Conservation (phyloP, 179 eudicot species). For the Beta corolliflora region DNA sequence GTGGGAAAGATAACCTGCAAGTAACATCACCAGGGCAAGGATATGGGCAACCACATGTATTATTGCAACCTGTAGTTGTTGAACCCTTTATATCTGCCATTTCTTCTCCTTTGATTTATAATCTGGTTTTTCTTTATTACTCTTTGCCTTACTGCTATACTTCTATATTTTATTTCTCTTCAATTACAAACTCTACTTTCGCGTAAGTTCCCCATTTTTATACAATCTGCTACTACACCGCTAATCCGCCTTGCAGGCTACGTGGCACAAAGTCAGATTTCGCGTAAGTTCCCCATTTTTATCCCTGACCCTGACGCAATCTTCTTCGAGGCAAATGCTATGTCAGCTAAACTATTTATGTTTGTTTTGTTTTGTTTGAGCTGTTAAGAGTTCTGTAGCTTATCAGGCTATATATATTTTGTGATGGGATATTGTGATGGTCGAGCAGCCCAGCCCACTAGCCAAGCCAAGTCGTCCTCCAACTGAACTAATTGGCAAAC, state of each 20-base stretch:
- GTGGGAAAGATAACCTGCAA: conserved; percentile 21
- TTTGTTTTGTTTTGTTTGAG: too few species aligned
- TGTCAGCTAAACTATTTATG: too few species aligned
- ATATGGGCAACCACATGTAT: conserved; percentile 34
- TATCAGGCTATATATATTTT: background rate
- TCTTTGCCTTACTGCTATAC: too few species aligned
- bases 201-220: background rate
- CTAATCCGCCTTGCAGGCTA: background rate
- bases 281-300: too few species aligned
- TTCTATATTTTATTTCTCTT: too few species aligned
- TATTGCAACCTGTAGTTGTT: conserved; percentile 9
- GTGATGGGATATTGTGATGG: background rate
- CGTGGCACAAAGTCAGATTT: conserved; percentile 1
- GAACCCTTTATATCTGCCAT: conserved; percentile 34
- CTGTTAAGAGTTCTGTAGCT: too few species aligned
- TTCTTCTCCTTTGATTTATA: background rate
- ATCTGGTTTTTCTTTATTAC: background rate
- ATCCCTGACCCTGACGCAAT: too few species aligned
- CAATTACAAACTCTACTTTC: too few species aligned
- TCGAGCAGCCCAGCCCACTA: too few species aligned
- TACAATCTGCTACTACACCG: background rate
- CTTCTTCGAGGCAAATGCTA: too few species aligned
- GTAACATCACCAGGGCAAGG: conserved; percentile 29
- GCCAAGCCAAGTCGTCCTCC: background rate
- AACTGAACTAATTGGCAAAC: background rate